These are phyloP conservation scores for Termitomyces sp. DNA, from an alignment of 768 basidiomycete genomes.

Conservation along the genomic window DNA sequence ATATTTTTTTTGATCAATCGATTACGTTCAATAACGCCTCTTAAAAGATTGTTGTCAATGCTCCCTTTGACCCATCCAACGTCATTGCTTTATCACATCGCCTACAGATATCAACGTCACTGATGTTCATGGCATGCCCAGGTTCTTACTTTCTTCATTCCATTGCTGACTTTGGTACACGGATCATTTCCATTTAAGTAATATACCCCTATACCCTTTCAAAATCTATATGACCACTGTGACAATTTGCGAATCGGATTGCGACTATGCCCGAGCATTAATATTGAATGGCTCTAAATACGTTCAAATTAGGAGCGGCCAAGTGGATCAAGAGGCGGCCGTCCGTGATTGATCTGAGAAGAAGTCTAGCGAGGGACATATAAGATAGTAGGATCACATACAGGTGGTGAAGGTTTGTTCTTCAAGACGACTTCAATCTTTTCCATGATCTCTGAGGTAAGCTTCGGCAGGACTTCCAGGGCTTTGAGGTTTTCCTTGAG, in stretches of 20 bases:
- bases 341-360: neutral
- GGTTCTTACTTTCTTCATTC: conserved; percentile 38
- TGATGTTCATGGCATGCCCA: conserved; percentile 66
- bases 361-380: neutral
- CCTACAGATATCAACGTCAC: conserved; percentile 45
- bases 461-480: conserved; percentile 60
- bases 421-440: conserved; percentile 61
- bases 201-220: too few species aligned
- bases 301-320: neutral
- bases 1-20: neutral
- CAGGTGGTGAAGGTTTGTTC: conserved; percentile 36
- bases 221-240: too few species aligned
- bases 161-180: conserved; percentile 48
- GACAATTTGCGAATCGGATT: too few species aligned
- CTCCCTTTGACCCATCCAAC: conserved; percentile 38
- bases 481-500: conserved; percentile 24
- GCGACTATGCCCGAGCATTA: neutral
- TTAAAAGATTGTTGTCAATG: conserved; percentile 46
- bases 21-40: neutral
- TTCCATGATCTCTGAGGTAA: conserved; percentile 55
- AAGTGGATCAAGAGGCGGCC: conserved; percentile 4
- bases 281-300: neutral
- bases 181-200: conserved; percentile 44
- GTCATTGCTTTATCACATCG: conserved; percentile 48
- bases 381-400: conserved; percentile 11